Base-by-base conservation (phyloP, 441 rosid genomes). In the Viola pubescens region DNA sequence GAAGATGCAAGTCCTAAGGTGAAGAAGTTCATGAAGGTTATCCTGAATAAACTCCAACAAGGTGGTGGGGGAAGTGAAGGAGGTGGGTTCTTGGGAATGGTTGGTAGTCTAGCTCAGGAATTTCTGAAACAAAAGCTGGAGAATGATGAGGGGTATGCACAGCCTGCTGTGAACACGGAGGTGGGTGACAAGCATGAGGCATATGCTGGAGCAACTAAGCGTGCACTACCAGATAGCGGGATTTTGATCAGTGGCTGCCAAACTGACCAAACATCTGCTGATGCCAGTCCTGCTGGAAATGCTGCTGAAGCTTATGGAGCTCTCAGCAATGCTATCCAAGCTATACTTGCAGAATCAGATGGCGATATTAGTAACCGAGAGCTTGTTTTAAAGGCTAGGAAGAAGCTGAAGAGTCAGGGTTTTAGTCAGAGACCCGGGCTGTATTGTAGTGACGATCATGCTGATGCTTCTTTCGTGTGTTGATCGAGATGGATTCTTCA, bases 1-100 rank as follows among this genome's bases (percentile, higher is more conserved):
- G 95, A 85, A 16, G 98, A 92, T 48, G 65, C 98, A 8, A 92
- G 88, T 65, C 97, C 98, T 9, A 92, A 92, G 68, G 97, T 92
- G 81, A 92, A 92, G 85, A 92, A 92, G 71, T 92, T 92, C 64
- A 89, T 92, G 98, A 89, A 87, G 51, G 80, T 87, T 56, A 73
- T 89, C 34, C 57, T 87, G 65, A 65, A 70, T 74, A 92, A 92
- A 68, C 85, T 92, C 57, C 78, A 83, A 10, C 57, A 56, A 13
- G 67, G 70, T 4, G 64, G 41, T 43, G 83, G 74, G 9, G 75
- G 58, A 58, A 66, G 76, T 9, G 80, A 84, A 5, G 69, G 72
- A 4, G 76, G 86, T 46, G 91, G 92, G 26, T 63, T 91, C 64
- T 61, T 86, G 72, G 96, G 98, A 13, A 82, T 79, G 86, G 86